Evolutionary conservation across 495 filamentous ascomycete species (phyloP).

Genomic region (Aspergillus asperescens): DNA sequence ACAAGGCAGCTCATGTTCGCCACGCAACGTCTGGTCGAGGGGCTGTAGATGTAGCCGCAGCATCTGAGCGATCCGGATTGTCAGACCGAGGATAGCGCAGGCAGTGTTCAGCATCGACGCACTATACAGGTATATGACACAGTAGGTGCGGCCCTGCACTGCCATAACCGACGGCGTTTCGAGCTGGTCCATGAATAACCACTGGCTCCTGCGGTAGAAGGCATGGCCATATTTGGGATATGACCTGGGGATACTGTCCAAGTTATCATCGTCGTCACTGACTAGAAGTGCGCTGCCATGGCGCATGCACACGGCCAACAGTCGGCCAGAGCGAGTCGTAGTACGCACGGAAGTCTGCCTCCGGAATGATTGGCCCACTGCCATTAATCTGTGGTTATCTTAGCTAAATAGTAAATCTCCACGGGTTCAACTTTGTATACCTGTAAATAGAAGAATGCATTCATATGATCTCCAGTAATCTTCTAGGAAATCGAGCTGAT

Average conservation of each 20-base stretch:
- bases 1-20: too few relatives aligned
- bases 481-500: too few relatives aligned
- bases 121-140: conserved; percentile 21
- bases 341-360: background rate
- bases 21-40: conserved; percentile 1
- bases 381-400: too few relatives aligned
- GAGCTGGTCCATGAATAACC: background rate
- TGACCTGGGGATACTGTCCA: background rate
- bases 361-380: background rate
- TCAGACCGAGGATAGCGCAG: conserved; percentile 7
- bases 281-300: conserved; percentile 5
- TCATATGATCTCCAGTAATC: too few relatives aligned
- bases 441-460: too few relatives aligned
- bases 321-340: background rate
- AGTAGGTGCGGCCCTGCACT: conserved; percentile 20
- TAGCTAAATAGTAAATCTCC: too few relatives aligned
- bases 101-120: conserved; percentile 12
- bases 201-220: background rate
- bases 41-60: conserved; percentile 13
- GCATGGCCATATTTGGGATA: too few relatives aligned
- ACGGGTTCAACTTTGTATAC: too few relatives aligned
- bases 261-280: background rate
- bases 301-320: conserved; percentile 18
- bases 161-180: background rate
- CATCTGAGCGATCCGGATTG: conserved; percentile 10